phyloP scores from a whole-genome alignment of 441 rosid species.

The Adansonia madagascariensis region DNA sequence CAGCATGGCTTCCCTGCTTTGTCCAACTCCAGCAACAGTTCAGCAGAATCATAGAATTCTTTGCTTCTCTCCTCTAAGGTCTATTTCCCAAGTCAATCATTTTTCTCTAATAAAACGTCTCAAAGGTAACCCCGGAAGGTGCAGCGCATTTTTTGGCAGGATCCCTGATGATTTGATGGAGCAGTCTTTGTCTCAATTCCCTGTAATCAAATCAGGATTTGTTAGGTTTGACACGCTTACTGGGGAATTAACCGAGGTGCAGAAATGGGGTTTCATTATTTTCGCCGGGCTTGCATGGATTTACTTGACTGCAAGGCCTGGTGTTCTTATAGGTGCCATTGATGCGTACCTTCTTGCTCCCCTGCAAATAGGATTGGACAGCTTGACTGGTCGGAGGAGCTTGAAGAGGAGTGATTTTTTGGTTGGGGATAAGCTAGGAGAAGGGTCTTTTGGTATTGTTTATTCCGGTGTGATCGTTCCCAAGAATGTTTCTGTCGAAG shows the following conservation, averaged over 20 bases:
- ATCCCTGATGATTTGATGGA: slow-evolving; percentile 48
- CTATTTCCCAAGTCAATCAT: slow-evolving; percentile 33
- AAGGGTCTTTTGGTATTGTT: slow-evolving; percentile 93
- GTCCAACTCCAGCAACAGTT: slow-evolving; percentile 41
- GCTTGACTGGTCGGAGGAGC: slow-evolving; percentile 70
- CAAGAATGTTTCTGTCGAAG: slow-evolving; percentile 51
- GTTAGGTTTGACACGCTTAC: slow-evolving; percentile 45
- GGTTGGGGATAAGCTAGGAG: slow-evolving; percentile 80
- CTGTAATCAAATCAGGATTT: slow-evolving; percentile 51
- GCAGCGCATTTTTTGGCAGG: slow-evolving; percentile 52
- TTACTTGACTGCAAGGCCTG: slow-evolving; percentile 92
- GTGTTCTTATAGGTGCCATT: slow-evolving; percentile 87
- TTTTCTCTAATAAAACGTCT: slow-evolving; percentile 31
- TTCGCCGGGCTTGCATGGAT: slow-evolving; percentile 71
- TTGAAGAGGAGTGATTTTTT: slow-evolving; percentile 73
- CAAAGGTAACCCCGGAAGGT: slow-evolving; percentile 37
- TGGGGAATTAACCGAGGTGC: slow-evolving; percentile 53
- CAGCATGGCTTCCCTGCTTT: slow-evolving; percentile 55
- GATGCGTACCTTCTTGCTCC: slow-evolving; percentile 89
- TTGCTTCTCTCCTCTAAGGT: slow-evolving; percentile 49
- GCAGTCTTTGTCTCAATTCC: slow-evolving; percentile 53
- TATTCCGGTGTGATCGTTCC: slow-evolving; percentile 80
- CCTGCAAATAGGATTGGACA: slow-evolving; percentile 71
- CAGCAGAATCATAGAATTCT: slow-evolving; percentile 37
- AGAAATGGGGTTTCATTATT: slow-evolving; percentile 64